phyloP scores from a whole-genome alignment of 2,329 filamentous ascomycete genomes.

The Xylariaceae sp. region DNA sequence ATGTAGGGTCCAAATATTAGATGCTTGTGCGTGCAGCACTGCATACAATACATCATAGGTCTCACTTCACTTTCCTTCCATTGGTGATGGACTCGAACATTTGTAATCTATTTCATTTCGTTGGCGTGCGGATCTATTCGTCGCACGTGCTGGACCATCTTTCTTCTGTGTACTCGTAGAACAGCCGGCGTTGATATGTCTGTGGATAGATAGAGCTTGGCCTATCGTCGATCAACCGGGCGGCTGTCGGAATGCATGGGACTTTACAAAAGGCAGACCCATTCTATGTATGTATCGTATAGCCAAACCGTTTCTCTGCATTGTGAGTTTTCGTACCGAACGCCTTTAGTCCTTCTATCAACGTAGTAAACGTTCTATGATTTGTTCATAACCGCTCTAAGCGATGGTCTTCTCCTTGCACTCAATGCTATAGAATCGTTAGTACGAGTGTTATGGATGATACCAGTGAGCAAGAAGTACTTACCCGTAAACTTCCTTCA shows the following conservation, averaged over 20 bases:
- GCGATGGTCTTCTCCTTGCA: conserved; percentile 22
- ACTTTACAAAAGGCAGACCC: not conserved
- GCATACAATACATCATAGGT: too few relatives aligned
- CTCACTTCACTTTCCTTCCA: too few relatives aligned
- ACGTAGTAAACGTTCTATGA: not conserved
- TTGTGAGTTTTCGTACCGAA: not conserved
- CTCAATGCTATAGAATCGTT: conserved; percentile 43
- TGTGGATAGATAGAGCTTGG: not conserved
- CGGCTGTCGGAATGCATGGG: not conserved
- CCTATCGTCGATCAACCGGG: not conserved
- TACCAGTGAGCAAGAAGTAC: not conserved
- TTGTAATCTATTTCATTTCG: too few relatives aligned
- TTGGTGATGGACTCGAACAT: too few relatives aligned
- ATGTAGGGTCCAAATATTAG: not conserved
- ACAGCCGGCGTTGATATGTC: not conserved
- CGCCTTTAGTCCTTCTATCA: not conserved
- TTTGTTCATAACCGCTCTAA: conserved; percentile 5
- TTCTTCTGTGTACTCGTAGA: not conserved
- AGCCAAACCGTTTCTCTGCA: not conserved
- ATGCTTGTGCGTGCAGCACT: too few relatives aligned
- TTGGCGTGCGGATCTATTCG: too few relatives aligned
- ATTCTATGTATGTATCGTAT: not conserved
- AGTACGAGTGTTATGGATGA: conserved; percentile 36
- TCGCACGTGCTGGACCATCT: not conserved
- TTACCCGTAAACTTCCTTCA: conserved; percentile 44